These are phyloP conservation scores for Coemansia pectinata DNA, from an alignment of 192 early-diverging fungal genomes.

Conservation along the genomic window DNA sequence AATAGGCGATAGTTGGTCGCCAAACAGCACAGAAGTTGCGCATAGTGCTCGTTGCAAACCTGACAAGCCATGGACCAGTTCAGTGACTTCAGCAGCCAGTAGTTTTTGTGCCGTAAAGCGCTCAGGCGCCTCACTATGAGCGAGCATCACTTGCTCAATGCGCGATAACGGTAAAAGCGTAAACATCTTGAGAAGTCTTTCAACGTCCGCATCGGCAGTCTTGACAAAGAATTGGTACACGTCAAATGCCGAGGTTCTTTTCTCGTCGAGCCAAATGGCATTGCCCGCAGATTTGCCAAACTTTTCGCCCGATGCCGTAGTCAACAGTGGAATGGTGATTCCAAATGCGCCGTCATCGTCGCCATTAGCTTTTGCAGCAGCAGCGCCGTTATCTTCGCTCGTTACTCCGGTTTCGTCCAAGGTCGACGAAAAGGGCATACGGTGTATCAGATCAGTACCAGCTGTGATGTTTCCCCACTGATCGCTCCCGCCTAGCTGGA, in stretches of 20 bases:
- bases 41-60: slow-evolving; percentile 66
- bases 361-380: slow-evolving; percentile 19
- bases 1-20: slow-evolving; percentile 44
- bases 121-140: slow-evolving; percentile 69
- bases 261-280: slow-evolving; percentile 89
- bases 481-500: slow-evolving; percentile 88
- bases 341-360: slow-evolving; percentile 62
- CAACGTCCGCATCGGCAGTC: slow-evolving; percentile 79
- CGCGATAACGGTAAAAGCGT: slow-evolving; percentile 69
- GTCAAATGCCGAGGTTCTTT: slow-evolving; percentile 77
- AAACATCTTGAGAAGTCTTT: slow-evolving; percentile 73
- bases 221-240: slow-evolving; percentile 96
- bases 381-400: slow-evolving; percentile 7
- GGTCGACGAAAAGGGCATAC: slow-evolving; percentile 44
- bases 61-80: slow-evolving; percentile 83
- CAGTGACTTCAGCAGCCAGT: slow-evolving; percentile 84
- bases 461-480: slow-evolving; percentile 98
- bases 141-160: slow-evolving; percentile 62
- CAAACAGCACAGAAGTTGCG: slow-evolving; percentile 78
- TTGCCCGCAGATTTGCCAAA: slow-evolving; percentile 98
- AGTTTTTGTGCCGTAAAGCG: slow-evolving; percentile 69
- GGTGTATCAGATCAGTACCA: slow-evolving; percentile 88
- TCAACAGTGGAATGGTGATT: slow-evolving; percentile 83
- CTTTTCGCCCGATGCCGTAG: slow-evolving; percentile 88
- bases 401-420: not conserved